Conservation (phyloP, 2,329 filamentous ascomycete species). For the Alternaria brassicicola region DNA sequence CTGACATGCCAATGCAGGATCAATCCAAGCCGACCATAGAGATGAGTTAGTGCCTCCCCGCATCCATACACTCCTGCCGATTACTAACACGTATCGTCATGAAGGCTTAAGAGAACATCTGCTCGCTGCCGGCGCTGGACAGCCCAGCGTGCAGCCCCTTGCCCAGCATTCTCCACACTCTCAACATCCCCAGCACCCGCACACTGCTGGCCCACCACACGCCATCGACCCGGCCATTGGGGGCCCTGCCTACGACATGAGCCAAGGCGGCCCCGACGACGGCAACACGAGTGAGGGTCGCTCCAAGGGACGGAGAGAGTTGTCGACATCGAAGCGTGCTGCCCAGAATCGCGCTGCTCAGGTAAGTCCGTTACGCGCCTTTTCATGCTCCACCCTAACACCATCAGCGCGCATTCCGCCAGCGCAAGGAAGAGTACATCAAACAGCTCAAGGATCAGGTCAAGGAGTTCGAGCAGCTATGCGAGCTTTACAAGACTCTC, state of each 20-base stretch:
- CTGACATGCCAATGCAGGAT: constrained; percentile 41
- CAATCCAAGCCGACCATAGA: constrained; percentile 49
- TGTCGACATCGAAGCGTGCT: constrained; percentile 94
- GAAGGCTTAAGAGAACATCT: constrained; percentile 69
- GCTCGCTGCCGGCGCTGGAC: constrained; percentile 59
- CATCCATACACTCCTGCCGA: constrained; percentile 16
- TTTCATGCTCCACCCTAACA: constrained; percentile 28
- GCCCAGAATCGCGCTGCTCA: constrained; percentile 97
- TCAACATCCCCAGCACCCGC: constrained; percentile 33
- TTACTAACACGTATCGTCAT: constrained; percentile 40
- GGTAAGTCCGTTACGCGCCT: constrained; percentile 58
- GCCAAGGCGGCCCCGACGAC: constrained; percentile 54
- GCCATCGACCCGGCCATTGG: constrained; percentile 66
- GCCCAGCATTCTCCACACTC: constrained; percentile 33
- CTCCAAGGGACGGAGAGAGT: constrained; percentile 77
- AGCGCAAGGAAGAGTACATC: constrained; percentile 97
- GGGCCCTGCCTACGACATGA: constrained; percentile 57
- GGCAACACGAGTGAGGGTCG: constrained; percentile 54
- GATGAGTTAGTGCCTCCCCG: constrained; percentile 48
- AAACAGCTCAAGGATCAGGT: constrained; percentile 96
- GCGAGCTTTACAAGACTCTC: constrained; percentile 77
- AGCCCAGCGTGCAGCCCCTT: constrained; percentile 46
- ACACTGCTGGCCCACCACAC: constrained; percentile 54
- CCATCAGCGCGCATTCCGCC: constrained; percentile 85
- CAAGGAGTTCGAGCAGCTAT: constrained; percentile 76